Percentiles rank a stretch among this genome's conserved stretches.
phyloP scores from a whole-genome alignment of 352 stramenopile species.

The Poterioochromonas sp. region DNA sequence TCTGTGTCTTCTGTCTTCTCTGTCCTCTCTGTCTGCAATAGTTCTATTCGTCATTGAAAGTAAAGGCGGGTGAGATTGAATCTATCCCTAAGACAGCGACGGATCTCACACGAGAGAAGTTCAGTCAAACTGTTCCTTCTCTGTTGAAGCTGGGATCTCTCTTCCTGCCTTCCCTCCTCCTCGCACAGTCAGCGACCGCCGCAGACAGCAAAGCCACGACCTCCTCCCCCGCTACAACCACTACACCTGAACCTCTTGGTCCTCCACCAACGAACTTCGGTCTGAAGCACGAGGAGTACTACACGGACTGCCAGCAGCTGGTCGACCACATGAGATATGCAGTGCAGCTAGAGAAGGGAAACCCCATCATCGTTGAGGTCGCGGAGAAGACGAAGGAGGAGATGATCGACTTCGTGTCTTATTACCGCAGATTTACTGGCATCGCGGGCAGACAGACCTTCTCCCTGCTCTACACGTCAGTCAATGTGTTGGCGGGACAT shows the following conservation, averaged over 20 bases:
- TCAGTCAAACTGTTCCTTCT: too few species aligned
- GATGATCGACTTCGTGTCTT: conserved; percentile 73
- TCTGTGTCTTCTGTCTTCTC: too few species aligned
- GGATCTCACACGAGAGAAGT: too few species aligned
- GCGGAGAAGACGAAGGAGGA: conserved; percentile 53
- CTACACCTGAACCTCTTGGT: conserved; percentile 22
- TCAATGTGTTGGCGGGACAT: conserved; percentile 70
- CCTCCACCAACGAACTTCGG: conserved; percentile 55
- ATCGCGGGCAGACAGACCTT: conserved; percentile 66
- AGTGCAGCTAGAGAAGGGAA: conserved; percentile 49
- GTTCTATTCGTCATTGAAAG: too few species aligned
- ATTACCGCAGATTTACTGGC: conserved; percentile 58
- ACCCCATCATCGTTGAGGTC: conserved; percentile 17
- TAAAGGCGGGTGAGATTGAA: too few species aligned
- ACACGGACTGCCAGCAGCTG: conserved; percentile 61
- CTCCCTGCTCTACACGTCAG: conserved; percentile 67
- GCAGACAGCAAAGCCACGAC: too few species aligned
- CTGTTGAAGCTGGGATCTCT: too few species aligned
- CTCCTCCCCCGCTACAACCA: too few species aligned
- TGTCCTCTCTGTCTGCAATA: too few species aligned
- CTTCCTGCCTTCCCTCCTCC: too few species aligned
- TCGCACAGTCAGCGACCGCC: too few species aligned
- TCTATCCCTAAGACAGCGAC: too few species aligned
- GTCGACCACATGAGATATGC: conserved; percentile 56
- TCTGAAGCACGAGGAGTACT: conserved; percentile 61